Conservation (phyloP, 768 basidiomycete species). For the Austroboletus festivus region DNA sequence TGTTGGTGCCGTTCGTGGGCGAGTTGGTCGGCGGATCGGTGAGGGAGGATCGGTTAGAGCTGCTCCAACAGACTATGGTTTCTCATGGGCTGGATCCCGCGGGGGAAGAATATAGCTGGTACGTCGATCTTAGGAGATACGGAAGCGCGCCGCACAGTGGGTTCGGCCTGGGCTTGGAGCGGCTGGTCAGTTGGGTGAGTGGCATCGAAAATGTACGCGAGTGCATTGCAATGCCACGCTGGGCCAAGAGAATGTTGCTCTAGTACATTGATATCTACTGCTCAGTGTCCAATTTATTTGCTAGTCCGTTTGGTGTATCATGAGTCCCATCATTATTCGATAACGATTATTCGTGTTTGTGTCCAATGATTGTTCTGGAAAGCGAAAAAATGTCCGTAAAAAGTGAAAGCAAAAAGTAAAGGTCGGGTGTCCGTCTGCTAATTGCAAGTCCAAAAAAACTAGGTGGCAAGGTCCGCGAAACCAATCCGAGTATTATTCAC, state of each 20-base stretch:
- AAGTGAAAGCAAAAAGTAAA: neutral
- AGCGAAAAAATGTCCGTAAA: slow-evolving; percentile 2
- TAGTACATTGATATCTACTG: slow-evolving; percentile 25
- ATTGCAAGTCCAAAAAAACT: neutral
- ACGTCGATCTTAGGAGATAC: slow-evolving; percentile 76
- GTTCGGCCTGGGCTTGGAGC: slow-evolving; percentile 94
- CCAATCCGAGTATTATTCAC: slow-evolving; percentile 35
- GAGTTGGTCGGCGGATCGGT: slow-evolving; percentile 93
- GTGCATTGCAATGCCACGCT: slow-evolving; percentile 88
- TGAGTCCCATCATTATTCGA: too few relatives aligned
- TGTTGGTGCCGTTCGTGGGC: slow-evolving; percentile 83
- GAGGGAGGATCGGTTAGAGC: slow-evolving; percentile 67
- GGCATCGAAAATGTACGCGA: slow-evolving; percentile 91
- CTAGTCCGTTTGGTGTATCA: neutral
- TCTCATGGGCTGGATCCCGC: slow-evolving; percentile 41
- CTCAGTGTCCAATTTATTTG: neutral
- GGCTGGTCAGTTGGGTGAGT: slow-evolving; percentile 82
- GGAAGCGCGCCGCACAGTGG: slow-evolving; percentile 93
- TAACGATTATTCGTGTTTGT: too few relatives aligned
- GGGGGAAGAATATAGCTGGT: slow-evolving; percentile 57
- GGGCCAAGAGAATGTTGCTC: slow-evolving; percentile 76
- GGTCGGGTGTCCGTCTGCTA: neutral
- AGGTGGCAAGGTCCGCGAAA: slow-evolving; percentile 35
- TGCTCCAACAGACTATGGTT: slow-evolving; percentile 51
- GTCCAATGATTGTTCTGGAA: neutral